Evolutionary conservation across 2,329 filamentous ascomycete species (phyloP).

Genomic region (Phialocephala subalpina): DNA sequence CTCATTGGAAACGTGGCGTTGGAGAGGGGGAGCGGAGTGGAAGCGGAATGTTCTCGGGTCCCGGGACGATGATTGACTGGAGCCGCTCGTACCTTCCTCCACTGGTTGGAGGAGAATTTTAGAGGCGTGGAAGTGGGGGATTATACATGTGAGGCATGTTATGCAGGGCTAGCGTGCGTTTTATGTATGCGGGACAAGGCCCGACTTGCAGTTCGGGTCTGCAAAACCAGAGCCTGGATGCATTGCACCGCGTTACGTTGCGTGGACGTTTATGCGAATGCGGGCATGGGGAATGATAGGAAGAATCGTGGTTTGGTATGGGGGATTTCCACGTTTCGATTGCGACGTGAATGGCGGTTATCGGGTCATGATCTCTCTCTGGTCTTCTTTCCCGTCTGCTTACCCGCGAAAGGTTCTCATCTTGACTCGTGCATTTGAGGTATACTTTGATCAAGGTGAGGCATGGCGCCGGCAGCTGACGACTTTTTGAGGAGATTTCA

Average conservation of each 20-base stretch:
- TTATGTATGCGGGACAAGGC: not conserved
- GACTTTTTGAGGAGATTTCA: not conserved
- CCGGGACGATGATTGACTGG: not conserved
- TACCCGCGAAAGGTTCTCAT: not conserved
- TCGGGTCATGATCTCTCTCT: not conserved
- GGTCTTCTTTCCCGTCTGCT: not conserved
- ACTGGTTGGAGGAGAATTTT: not conserved
- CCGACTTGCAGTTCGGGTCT: not conserved
- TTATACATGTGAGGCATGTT: constrained; percentile 17
- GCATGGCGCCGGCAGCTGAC: not conserved
- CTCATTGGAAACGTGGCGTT: constrained; percentile 2
- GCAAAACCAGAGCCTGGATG: not conserved
- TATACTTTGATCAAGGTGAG: not conserved
- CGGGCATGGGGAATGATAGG: constrained; percentile 8
- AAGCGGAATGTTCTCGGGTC: not conserved
- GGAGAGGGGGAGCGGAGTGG: not conserved
- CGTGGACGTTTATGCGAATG: constrained; percentile 3
- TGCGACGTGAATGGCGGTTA: not conserved
- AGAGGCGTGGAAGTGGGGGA: not conserved
- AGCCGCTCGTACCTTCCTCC: not conserved
- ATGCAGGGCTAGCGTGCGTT: constrained; percentile 10
- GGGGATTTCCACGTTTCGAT: not conserved
- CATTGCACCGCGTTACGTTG: not conserved
- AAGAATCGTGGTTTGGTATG: constrained; percentile 5
- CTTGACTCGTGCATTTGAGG: constrained; percentile 3